Percentiles rank a stretch among this genome's conserved stretches.
phyloP scores from a whole-genome alignment of 1,284 basidiomycete genomes.

The Inonotus hispidus region DNA sequence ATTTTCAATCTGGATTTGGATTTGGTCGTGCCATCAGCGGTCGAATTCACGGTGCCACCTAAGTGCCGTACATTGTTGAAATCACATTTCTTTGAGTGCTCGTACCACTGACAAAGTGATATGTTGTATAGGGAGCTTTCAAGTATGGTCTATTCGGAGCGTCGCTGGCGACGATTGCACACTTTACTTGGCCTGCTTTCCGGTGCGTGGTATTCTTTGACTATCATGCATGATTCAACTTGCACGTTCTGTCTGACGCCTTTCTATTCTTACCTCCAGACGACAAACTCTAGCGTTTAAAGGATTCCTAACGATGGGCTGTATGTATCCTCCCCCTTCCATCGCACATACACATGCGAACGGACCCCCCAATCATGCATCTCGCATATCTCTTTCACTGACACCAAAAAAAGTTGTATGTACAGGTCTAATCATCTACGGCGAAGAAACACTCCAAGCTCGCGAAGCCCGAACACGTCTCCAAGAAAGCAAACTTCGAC shows the following conservation, averaged over 20 bases:
- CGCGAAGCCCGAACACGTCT: slow-evolving; percentile 63
- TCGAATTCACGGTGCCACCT: too few species aligned
- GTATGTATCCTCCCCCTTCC: slow-evolving; percentile 33
- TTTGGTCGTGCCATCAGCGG: too few species aligned
- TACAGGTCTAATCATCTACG: slow-evolving; percentile 67
- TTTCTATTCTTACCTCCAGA: slow-evolving; percentile 31
- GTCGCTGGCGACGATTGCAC: slow-evolving; percentile 58
- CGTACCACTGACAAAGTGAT: neutral
- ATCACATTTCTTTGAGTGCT: neutral
- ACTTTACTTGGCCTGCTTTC: slow-evolving; percentile 75
- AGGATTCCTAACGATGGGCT: slow-evolving; percentile 61
- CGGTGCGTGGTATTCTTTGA: slow-evolving; percentile 38
- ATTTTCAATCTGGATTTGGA: neutral
- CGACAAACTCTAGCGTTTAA: slow-evolving; percentile 80
- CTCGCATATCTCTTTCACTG: too few species aligned
- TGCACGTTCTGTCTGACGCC: neutral
- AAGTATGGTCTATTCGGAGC: slow-evolving; percentile 51
- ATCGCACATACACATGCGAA: neutral
- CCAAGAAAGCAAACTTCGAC: slow-evolving; percentile 64
- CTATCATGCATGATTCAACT: neutral
- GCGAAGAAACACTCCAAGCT: slow-evolving; percentile 67
- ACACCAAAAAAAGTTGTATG: too few species aligned
- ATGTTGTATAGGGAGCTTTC: slow-evolving; percentile 47
- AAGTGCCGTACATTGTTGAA: too few species aligned
- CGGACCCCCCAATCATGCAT: too few species aligned